A percentile compares a stretch with the other conserved stretches of the same genome.
phyloP scores from a whole-genome alignment of 2,329 filamentous ascomycete species.

The Leptosphaerulina australis region DNA sequence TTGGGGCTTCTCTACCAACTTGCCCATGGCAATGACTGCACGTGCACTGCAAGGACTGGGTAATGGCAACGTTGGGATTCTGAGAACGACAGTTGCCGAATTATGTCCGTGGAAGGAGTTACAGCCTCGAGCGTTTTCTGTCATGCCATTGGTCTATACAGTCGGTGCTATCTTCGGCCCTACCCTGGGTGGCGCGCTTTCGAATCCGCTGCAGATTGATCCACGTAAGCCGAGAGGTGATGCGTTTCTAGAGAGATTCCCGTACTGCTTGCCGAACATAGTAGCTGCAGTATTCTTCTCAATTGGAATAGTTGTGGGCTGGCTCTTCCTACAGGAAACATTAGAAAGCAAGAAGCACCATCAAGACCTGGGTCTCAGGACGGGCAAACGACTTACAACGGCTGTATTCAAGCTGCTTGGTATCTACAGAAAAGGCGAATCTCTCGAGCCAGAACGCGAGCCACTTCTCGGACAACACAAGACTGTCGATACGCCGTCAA shows the following conservation, averaged over 20 bases:
- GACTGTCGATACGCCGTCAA: conserved; percentile 23
- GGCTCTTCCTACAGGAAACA: conserved; percentile 86
- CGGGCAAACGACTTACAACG: conserved; percentile 69
- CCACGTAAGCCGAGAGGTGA: conserved; percentile 69
- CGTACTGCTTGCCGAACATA: conserved; percentile 84
- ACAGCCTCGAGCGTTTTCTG: conserved; percentile 85
- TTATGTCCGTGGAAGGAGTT: conserved; percentile 85
- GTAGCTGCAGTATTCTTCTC: conserved; percentile 78
- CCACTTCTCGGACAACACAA: conserved; percentile 40
- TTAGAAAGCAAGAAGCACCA: conserved; percentile 71
- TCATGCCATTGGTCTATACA: conserved; percentile 93
- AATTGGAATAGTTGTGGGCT: conserved; percentile 73
- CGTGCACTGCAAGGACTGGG: conserved; percentile 80
- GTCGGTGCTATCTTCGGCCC: conserved; percentile 88
- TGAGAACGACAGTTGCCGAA: conserved; percentile 90
- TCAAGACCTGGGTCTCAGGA: conserved; percentile 74
- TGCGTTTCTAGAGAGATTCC: conserved; percentile 74
- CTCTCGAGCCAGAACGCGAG: conserved; percentile 30
- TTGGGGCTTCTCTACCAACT: conserved; percentile 81
- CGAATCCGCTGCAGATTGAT: conserved; percentile 77
- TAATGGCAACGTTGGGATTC: conserved; percentile 86
- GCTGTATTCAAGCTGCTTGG: conserved; percentile 32
- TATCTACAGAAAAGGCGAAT: conserved; percentile 18
- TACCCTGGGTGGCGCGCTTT: conserved; percentile 81
- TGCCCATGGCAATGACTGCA: conserved; percentile 79